Conservation (phyloP, 768 basidiomycete species). For the Harrya chromipes region DNA sequence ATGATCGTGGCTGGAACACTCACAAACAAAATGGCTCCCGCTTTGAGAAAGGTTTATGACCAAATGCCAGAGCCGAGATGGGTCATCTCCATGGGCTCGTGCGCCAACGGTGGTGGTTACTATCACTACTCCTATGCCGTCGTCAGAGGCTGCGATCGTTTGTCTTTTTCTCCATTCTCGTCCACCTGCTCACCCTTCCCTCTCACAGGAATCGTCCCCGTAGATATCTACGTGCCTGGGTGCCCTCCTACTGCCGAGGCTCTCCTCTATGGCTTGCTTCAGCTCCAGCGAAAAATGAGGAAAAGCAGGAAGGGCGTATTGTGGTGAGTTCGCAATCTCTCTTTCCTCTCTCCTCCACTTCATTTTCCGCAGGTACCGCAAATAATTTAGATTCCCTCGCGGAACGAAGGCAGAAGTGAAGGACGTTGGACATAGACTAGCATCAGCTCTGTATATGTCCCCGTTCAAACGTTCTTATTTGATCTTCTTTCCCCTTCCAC, state of each 20-base stretch:
- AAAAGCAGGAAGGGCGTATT: constrained; percentile 80
- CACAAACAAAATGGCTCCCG: constrained; percentile 99
- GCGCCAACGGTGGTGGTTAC: constrained; percentile 97
- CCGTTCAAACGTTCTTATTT: constrained; percentile 8
- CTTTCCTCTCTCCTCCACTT: neutral
- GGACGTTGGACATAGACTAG: constrained; percentile 24
- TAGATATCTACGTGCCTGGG: constrained; percentile 97
- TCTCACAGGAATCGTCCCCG: constrained; percentile 83
- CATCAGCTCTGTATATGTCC: constrained; percentile 19
- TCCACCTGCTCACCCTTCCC: constrained; percentile 7
- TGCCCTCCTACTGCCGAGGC: constrained; percentile 97
- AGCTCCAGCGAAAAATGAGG: constrained; percentile 95
- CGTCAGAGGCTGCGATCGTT: constrained; percentile 96
- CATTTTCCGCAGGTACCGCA: constrained; percentile 25
- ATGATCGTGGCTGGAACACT: constrained; percentile 99
- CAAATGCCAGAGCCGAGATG: constrained; percentile 99
- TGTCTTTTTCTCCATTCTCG: constrained; percentile 29
- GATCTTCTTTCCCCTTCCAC: neutral
- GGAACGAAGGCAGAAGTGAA: constrained; percentile 1
- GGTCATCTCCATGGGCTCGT: constrained; percentile 99
- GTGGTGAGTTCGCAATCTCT: constrained; percentile 52
- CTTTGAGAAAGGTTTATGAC: constrained; percentile 92
- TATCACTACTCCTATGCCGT: constrained; percentile 99
- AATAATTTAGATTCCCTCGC: constrained; percentile 10
- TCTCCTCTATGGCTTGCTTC: constrained; percentile 92